Evolutionary conservation across 495 filamentous ascomycete genomes (phyloP).

Genomic region (Stereocaulon alpinum): DNA sequence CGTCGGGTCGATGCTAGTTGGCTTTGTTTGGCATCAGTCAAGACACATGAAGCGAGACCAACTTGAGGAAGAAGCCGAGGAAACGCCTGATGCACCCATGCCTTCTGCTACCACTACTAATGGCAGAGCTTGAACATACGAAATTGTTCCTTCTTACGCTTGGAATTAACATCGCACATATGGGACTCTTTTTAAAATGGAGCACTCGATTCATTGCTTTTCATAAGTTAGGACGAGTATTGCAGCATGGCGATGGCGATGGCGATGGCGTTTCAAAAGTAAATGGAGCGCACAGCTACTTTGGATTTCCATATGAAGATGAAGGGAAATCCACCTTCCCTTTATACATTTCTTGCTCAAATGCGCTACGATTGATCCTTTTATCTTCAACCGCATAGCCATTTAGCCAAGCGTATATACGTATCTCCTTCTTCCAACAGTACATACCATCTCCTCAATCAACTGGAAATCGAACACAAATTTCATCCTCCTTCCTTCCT

Average conservation of each 20-base stretch:
- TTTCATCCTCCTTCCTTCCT: too few relatives aligned
- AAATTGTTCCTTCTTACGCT: not conserved
- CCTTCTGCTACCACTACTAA: conserved; percentile 20
- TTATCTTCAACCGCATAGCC: too few relatives aligned
- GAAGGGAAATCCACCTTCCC: too few relatives aligned
- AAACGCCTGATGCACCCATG: conserved; percentile 26
- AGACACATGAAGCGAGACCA: conserved; percentile 25
- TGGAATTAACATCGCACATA: not conserved
- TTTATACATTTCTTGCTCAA: too few relatives aligned
- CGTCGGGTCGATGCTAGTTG: conserved; percentile 49
- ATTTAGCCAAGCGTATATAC: too few relatives aligned
- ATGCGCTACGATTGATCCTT: too few relatives aligned
- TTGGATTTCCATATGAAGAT: too few relatives aligned
- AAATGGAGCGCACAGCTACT: too few relatives aligned
- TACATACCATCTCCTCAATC: too few relatives aligned
- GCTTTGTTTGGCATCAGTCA: conserved; percentile 40
- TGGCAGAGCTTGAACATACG: not conserved
- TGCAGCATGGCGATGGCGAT: conserved; percentile 2
- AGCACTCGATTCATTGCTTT: not conserved
- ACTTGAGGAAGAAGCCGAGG: conserved; percentile 31
- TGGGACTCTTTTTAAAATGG: not conserved
- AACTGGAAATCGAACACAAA: too few relatives aligned
- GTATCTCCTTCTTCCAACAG: too few relatives aligned
- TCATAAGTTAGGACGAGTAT: too few relatives aligned
- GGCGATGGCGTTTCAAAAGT: not conserved